Base-by-base conservation (phyloP, 2,329 filamentous ascomycete genomes). In the Aspergillus sp. region DNA sequence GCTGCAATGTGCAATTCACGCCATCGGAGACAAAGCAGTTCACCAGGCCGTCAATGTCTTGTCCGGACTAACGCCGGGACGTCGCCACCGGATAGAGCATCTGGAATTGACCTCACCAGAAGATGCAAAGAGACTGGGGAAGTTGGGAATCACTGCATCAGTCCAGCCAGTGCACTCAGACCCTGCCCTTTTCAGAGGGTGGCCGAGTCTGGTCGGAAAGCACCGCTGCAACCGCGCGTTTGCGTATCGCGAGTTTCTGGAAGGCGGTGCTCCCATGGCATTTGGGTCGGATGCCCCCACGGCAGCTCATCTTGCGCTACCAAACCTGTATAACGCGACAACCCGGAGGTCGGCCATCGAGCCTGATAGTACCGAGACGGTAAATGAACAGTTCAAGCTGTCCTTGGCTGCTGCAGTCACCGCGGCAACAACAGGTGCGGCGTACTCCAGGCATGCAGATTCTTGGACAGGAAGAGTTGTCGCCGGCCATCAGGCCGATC, bases 21-120 rank as follows among this genome's bases (percentile, higher is more conserved):
- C 78, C 4, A 80, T 80, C 52, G 78, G 78, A n/a, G 78, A 80
- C 52, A 64, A 62, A 48, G 73, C 78, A 3, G 69, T 79, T 2
- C 68, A 69, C 33, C 73, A 73, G 48, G 75, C 76, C 13, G 74
- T 80, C 56, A 71, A 79, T 45, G 69, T 70, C 2, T 65, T 80
- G 7, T 73, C 75, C 14, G 53, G 73, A 22, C 70, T 72, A 19
- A 60, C 62, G 1, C 72, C 73, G 3, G 70, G 68, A 16, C 70
- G 72, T 41, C 69, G 78, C 19, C 78, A 79, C 54, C 71, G 78
- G 44, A 79, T 80, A 54, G 78, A 80, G 59, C 78, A 80, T 62
- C 67, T 80, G 10, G 78, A 80, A 55, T 64, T 80, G 51, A 76
- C 75, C 0, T 69, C 74, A 0, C 74, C 75, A 1, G 71, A 74